Evolutionary conservation across 352 stramenopile species (phyloP), one percentile per base, ranked within the genome.

Genomic region (Phytophthora fragariae): DNA sequence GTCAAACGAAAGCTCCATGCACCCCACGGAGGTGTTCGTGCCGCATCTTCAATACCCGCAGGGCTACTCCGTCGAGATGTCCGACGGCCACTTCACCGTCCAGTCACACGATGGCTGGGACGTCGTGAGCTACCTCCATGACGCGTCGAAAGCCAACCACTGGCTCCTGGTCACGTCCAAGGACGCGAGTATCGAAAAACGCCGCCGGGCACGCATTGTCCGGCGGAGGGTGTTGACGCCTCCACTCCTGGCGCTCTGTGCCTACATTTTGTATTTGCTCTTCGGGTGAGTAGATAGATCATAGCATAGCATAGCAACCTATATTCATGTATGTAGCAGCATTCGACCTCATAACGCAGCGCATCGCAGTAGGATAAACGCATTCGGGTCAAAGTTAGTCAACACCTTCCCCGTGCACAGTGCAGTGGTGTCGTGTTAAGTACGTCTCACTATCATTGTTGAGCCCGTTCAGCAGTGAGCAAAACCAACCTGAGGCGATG

Each of bases 31-130:
- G 61, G 65, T 97, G n/a, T 90, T 92, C 61, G 82, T 97, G 57
- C 90, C 90, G 17, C 77, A 90, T 41, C 70, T 85, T 57, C 89
- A 96, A 65, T 96, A 95, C 65, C 84, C 88, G 0, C 73, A 73
- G 57, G 86, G 88, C 29, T 92, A 89, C 72, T 77, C 47, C 6
- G 77, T 94, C 1, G 44, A 60, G 5, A 79, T 85, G 15, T 95
- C 88, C 10, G 84, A 93, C 61, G 89, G 88, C 27, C 70, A 81
- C 49, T 92, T 81, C 65, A 74, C 74, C 6, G 55, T 88, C 7
- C 59, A 86, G 24, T 70, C 53, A 15, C 73, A 86, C 56, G 84
- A 92, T 71, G 86, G 84, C 5, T 93, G 78, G 76, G 88, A 94
- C 55, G 54, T 80, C 2, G 70, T 94, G 64, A 77, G 70, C n/a